phyloP scores from a whole-genome alignment of 768 basidiomycete genomes.

The Nevesoporus exiguus region DNA sequence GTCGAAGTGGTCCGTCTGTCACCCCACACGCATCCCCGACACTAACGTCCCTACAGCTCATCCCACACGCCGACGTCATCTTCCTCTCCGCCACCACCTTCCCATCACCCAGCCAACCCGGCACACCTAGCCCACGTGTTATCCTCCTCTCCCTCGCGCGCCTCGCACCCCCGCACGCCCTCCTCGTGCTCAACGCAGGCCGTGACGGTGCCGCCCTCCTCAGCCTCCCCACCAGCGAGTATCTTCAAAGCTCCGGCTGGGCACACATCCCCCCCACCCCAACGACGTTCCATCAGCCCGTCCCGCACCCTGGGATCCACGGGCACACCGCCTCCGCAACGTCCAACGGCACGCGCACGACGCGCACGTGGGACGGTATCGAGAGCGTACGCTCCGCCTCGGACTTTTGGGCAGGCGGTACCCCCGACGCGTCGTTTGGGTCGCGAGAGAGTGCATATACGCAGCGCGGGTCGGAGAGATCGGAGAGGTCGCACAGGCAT shows the following conservation, averaged over 20 bases:
- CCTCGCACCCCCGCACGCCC: conserved; percentile 65
- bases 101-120: neutral
- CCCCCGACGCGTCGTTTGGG: conserved; percentile 12
- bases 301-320: conserved; percentile 11
- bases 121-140: conserved; percentile 61
- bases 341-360: conserved; percentile 14
- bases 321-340: conserved; percentile 18
- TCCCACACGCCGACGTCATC: conserved; percentile 80
- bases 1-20: conserved; percentile 65
- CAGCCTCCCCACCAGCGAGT: conserved; percentile 78
- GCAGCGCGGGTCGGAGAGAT: neutral
- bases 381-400: conserved; percentile 63
- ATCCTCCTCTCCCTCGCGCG: conserved; percentile 72
- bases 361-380: conserved; percentile 27
- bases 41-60: conserved; percentile 46
- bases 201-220: conserved; percentile 76
- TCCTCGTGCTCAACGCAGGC: conserved; percentile 83
- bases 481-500: neutral
- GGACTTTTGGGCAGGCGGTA: conserved; percentile 65
- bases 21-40: neutral
- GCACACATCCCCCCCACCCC: conserved; percentile 26
- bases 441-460: conserved; percentile 21
- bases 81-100: conserved; percentile 48
- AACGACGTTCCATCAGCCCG: neutral
- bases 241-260: conserved; percentile 85